Base-by-base conservation (phyloP, 495 filamentous ascomycete genomes). In the Daldinia vernicosa region DNA sequence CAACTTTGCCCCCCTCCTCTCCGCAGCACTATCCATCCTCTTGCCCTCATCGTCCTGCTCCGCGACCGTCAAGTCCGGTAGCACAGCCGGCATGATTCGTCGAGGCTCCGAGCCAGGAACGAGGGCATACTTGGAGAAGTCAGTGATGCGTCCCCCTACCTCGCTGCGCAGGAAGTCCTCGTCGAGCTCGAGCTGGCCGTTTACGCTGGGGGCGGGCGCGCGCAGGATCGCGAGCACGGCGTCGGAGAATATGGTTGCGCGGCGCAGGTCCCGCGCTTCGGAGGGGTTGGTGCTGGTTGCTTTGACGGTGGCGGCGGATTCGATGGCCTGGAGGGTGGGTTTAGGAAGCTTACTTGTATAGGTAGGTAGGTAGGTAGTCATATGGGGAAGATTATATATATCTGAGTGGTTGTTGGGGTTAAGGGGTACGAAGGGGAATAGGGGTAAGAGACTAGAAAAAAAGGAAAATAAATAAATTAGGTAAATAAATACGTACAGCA, bases 1-100 rank as follows among this genome's bases (percentile, higher is more conserved):
- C 51, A 83, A 58, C 65, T 82, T 79, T 33, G 71, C 32, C 19
- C 24, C 33, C 27, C 8, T 30, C 53, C 32, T 62, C 24, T 52
- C 64, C 70, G 76, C 78, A 0, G 81, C 80, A 77, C 91, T 95
- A 79, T 95, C 91, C 76, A 89, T 85, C 66, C 87, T 85, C 75
- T 81, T 83, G 4, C 93, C 93, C 76, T 96, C 92, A 69, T 96
- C 93, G 66, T 89, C 89, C 77, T 97, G 92, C 82, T 96, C 93
- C 22, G 81, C 85, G 15, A 96, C 92, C 35, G 83, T 86, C 60
- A 96, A 70, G 52, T 90, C 85, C 1, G 93, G 93, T 69, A 96
- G 84, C 63, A 84, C 74, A 0, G 76, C 82, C 0, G 93, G 93
- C 93, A 96, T 95, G 53, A 96, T 95, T 43, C 93, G 81, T 26